Conservation (phyloP, 192 early-diverging fungal species). For the Mortierella claussenii region DNA sequence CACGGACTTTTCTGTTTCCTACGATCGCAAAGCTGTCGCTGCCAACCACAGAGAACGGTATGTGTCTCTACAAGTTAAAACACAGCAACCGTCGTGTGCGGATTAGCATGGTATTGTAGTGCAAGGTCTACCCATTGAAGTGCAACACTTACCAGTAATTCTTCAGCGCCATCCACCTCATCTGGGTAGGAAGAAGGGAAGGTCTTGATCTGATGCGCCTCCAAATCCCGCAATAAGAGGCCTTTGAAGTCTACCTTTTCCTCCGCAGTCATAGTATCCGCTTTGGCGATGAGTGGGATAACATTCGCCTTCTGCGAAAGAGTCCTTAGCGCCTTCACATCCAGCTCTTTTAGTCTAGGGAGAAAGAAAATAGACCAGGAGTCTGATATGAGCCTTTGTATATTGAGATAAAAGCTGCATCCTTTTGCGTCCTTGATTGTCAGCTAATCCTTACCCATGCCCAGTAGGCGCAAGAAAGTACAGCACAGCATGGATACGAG, state of each 20-base stretch:
- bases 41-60: constrained; percentile 85
- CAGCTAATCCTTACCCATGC: constrained; percentile 67
- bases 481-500: constrained; percentile 92
- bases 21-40: constrained; percentile 73
- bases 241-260: constrained; percentile 73
- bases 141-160: constrained; percentile 59
- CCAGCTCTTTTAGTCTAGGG: constrained; percentile 60
- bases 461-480: constrained; percentile 97
- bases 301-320: constrained; percentile 79
- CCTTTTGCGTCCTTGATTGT: too few species aligned
- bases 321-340: constrained; percentile 70
- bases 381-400: too few species aligned
- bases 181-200: constrained; percentile 77
- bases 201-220: constrained; percentile 66
- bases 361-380: neutral
- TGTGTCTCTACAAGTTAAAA: constrained; percentile 63
- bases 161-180: constrained; percentile 68
- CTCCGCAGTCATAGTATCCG: constrained; percentile 74
- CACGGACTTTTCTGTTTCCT: constrained; percentile 69
- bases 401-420: too few species aligned
- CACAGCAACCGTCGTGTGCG: too few species aligned
- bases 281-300: constrained; percentile 85
- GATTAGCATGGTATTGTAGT: too few species aligned
- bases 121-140: too few species aligned
- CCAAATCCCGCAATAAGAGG: constrained; percentile 71